Base-by-base conservation (phyloP, 83 land plant genomes). In the Diphasiastrum complanatum region DNA sequence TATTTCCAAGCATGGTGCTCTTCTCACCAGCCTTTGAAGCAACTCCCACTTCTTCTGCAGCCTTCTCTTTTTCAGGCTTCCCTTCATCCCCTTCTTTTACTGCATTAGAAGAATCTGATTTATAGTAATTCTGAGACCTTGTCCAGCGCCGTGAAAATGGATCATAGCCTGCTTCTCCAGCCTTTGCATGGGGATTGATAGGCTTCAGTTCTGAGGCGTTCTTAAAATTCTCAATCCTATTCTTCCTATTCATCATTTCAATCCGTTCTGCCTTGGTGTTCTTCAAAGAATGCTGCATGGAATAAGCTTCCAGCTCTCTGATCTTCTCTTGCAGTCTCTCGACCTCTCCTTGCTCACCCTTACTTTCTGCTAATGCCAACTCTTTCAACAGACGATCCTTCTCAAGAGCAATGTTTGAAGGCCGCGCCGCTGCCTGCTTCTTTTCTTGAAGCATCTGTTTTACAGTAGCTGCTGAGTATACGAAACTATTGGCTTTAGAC, bases 1-100 rank as follows among this genome's bases (percentile, higher is more conserved):
- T 25, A 54, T 54, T 54, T 11, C 34, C 58, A 4, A 6, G 36
- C 58, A 25, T 54, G 43, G 43, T 38, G 43, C 8, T 38, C 43
- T 38, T 38, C 43, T 8, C 8, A 38, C 12, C 43, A 8, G 14
- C 14, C 8, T 8, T 8, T 38, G 43, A 8, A 8, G 43, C 43
- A n/a, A n/a, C n/a, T n/a, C n/a, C n/a, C n/a, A n/a, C n/a, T n/a
- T n/a, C n/a, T n/a, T n/a, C n/a, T n/a, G n/a, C n/a, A n/a, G n/a
- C n/a, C n/a, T n/a, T n/a, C n/a, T n/a, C n/a, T n/a, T n/a, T n/a
- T n/a, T n/a, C n/a, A n/a, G n/a, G n/a, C n/a, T 38, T 14, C 43
- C 14, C 14, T 38, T 14, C 43, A 8, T 38, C 43, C 12, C 43
- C 43, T 8, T 38, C 43, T 38, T 38, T 38, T 8, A 38, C 12